Conservation (phyloP, 345 rosid species). For the Chamaenerion angustifolium region DNA sequence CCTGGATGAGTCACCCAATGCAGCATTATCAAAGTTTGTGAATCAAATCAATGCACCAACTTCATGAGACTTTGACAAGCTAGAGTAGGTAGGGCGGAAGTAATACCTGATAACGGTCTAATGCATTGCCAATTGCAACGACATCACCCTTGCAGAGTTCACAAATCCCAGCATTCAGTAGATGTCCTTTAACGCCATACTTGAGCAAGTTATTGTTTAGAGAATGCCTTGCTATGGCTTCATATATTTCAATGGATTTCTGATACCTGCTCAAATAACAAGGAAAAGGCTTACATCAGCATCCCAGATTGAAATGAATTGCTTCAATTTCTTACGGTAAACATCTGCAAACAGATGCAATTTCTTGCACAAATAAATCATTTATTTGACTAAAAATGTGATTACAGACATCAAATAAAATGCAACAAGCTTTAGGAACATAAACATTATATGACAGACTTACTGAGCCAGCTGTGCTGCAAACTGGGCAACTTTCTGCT, state of each 20-base stretch:
- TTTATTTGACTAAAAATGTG: too few relatives aligned
- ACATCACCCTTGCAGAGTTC: slow-evolving; percentile 88
- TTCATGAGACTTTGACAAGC: too few relatives aligned
- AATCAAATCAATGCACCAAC: too few relatives aligned
- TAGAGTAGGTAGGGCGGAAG: slow-evolving; percentile 6
- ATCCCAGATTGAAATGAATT: too few relatives aligned
- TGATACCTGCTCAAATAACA: slow-evolving; percentile 48
- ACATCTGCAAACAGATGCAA: too few relatives aligned
- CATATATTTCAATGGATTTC: slow-evolving; percentile 79
- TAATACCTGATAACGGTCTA: slow-evolving; percentile 80
- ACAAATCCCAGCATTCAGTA: slow-evolving; percentile 93
- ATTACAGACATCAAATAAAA: too few relatives aligned
- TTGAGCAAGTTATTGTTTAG: slow-evolving; percentile 73
- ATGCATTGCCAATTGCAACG: slow-evolving; percentile 77
- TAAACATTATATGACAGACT: slow-evolving; percentile 13
- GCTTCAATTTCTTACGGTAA: too few relatives aligned
- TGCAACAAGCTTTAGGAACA: neutral
- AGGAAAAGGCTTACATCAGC: neutral
- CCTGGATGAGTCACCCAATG: slow-evolving; percentile 29
- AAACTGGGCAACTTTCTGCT: slow-evolving; percentile 89
- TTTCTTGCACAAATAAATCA: too few relatives aligned
- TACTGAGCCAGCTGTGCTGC: slow-evolving; percentile 90
- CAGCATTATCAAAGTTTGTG: too few relatives aligned
- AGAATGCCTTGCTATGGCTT: slow-evolving; percentile 68
- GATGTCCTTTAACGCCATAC: slow-evolving; percentile 96